Conservation (phyloP, 805 yeast genomes). For the Barnettozyma siamensis region DNA sequence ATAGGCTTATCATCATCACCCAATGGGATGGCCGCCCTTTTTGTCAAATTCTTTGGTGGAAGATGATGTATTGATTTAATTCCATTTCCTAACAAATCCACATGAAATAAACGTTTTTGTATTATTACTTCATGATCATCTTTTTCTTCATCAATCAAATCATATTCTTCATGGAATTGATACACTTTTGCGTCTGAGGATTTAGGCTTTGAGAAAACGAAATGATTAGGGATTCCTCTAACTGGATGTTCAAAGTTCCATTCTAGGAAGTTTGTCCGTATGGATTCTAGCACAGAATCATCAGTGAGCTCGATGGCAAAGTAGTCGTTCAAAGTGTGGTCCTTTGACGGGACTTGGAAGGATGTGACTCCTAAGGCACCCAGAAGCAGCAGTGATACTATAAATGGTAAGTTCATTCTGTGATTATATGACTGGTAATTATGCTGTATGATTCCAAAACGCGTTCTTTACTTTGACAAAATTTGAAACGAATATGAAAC, state of each 20-base stretch:
- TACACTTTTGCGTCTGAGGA: not conserved
- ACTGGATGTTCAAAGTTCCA: conserved; percentile 62
- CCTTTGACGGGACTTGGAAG: conserved; percentile 33
- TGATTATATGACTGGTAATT: too few species aligned
- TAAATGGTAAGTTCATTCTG: conserved; percentile 6
- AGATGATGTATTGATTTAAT: conserved; percentile 49
- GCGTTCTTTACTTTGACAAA: too few species aligned
- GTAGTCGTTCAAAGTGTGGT: conserved; percentile 48
- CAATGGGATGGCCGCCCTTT: conserved; percentile 54
- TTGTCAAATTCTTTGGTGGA: conserved; percentile 46
- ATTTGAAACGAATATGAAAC: too few species aligned
- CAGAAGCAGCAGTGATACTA: conserved; percentile 1
- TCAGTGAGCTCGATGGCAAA: conserved; percentile 53
- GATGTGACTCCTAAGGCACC: not conserved
- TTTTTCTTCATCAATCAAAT: conserved; percentile 5
- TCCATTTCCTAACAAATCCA: conserved; percentile 17
- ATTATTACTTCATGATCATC: conserved; percentile 7
- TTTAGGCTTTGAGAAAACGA: conserved; percentile 56
- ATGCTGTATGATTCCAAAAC: too few species aligned
- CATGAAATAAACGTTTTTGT: conserved; percentile 15
- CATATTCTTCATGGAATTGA: conserved; percentile 11
- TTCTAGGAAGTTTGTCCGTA: conserved; percentile 34
- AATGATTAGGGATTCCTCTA: conserved; percentile 54
- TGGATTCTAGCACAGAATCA: conserved; percentile 25
- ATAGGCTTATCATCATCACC: conserved; percentile 22